Conservation (phyloP, 73 alveolate species). For the Tetrahymena borealis region DNA sequence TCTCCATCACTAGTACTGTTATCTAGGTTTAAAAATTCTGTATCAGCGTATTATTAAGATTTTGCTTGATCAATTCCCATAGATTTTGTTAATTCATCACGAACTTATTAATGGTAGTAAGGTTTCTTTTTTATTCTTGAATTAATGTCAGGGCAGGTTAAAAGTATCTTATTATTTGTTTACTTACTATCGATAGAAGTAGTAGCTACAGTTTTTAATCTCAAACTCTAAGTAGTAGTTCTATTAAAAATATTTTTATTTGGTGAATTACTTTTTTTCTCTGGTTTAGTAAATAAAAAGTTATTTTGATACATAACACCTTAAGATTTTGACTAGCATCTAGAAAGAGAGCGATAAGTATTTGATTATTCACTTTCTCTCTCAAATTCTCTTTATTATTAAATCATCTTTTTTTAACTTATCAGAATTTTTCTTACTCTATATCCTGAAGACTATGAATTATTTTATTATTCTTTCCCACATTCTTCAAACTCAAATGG, state of each 20-base stretch:
- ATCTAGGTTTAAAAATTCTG: neutral
- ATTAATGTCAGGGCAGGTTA: too few species aligned
- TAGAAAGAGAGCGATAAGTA: neutral
- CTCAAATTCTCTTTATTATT: neutral
- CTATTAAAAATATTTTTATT: too few species aligned
- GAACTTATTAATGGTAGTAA: neutral
- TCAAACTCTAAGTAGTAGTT: too few species aligned
- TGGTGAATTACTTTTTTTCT: neutral
- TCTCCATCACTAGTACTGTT: neutral
- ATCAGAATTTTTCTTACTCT: neutral
- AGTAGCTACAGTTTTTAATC: too few species aligned
- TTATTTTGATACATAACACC: neutral
- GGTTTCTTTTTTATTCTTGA: too few species aligned
- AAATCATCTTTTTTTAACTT: neutral
- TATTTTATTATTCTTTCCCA: too few species aligned
- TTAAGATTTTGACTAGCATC: neutral
- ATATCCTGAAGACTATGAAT: neutral
- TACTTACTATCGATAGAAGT: too few species aligned
- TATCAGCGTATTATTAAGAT: neutral
- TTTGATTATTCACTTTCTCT: neutral
- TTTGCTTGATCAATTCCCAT: neutral
- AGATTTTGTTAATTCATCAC: neutral
- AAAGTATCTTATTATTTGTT: too few species aligned
- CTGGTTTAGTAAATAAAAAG: neutral
- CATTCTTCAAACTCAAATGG: too few species aligned